Base-by-base conservation (phyloP, 805 yeast genomes). In the Torulaspora franciscae region DNA sequence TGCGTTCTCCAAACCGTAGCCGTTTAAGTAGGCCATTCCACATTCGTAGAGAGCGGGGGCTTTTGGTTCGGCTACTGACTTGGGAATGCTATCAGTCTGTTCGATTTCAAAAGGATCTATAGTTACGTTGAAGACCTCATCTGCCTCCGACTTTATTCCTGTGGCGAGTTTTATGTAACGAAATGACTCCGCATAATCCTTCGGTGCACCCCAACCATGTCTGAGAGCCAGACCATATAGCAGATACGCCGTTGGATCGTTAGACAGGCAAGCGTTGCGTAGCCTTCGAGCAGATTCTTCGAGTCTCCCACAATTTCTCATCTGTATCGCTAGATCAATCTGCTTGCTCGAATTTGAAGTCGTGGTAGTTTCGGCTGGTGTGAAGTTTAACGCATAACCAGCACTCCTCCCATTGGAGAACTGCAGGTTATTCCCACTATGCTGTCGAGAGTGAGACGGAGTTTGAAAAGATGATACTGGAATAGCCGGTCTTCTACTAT, bases 201-300 rank as follows among this genome's bases (percentile, higher is more conserved):
- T 72, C 14, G 76, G 69, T 8, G 81, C 78, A 0, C 93, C 93
- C 60, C 79, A 81, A 0, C 91, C 93, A 45, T 74, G 68, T 40
- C 83, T 67, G 19, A 85, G 63, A 0, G 89, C 83, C 51, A 82
- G 61, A 0, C 87, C 86, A 55, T 83, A 85, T 25, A 83, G 59
- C 37, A 79, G 70, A 82, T 79, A 83, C 1, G 89, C 95, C 35
- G 80, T 77, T 49, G 69, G 71, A 50, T 75, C 72, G 6, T 86
- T 85, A n/a, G 69, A 63, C 43, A 71, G 70, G 4, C 90, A 83
- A 1, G 86, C 84, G 25, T 74, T 69, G 50, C 78, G 80, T 43
- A 85, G 66, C 52, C 81, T 85, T 54, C 80, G 78, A 1, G 89
- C 74, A 3, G 88, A 82, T 55, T 82, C 91, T 37, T 80, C 72